These are phyloP conservation scores for Amoeboaphelidium occidentale DNA, from an alignment of 371 early-diverging fungal genomes.

Conservation along the genomic window DNA sequence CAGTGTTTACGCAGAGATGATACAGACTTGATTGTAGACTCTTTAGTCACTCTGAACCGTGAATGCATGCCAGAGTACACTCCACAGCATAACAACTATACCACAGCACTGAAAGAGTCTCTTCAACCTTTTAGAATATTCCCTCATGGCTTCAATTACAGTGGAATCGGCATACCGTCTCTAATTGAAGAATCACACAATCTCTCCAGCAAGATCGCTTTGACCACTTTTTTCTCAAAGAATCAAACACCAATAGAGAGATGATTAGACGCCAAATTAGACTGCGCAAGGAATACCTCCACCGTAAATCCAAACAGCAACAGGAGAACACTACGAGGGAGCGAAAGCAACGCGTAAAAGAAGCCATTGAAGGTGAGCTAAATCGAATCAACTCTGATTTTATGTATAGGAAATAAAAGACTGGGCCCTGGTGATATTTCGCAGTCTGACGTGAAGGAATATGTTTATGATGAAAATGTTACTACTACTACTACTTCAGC, in stretches of 20 bases:
- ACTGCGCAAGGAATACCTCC: conserved; percentile 72
- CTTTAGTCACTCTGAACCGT: no score
- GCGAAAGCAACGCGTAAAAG: conserved; percentile 68
- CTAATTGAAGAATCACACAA: no score
- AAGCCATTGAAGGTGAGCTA: conserved; percentile 49
- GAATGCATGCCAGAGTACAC: no score
- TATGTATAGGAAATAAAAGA: background rate
- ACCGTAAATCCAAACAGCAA: conserved; percentile 74
- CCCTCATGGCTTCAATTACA: no score
- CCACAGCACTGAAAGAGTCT: no score
- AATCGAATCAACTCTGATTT: background rate
- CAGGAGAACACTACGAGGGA: conserved; percentile 73
- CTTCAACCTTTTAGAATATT: no score
- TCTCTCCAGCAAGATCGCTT: no score
- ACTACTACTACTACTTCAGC: conserved; percentile 4
- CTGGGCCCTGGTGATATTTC: background rate
- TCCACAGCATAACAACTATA: no score
- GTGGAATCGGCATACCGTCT: no score
- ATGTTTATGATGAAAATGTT: conserved; percentile 18
- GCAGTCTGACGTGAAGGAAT: background rate
- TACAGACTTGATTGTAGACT: no score
- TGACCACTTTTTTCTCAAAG: no score
- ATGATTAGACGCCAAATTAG: conserved; percentile 59
- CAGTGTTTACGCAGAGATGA: no score
- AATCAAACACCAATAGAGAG: background rate